Evolutionary conservation across 2,329 filamentous ascomycete genomes (phyloP), one percentile per base, ranked within the genome.

Genomic region (Berkeleyomyces basicola): DNA sequence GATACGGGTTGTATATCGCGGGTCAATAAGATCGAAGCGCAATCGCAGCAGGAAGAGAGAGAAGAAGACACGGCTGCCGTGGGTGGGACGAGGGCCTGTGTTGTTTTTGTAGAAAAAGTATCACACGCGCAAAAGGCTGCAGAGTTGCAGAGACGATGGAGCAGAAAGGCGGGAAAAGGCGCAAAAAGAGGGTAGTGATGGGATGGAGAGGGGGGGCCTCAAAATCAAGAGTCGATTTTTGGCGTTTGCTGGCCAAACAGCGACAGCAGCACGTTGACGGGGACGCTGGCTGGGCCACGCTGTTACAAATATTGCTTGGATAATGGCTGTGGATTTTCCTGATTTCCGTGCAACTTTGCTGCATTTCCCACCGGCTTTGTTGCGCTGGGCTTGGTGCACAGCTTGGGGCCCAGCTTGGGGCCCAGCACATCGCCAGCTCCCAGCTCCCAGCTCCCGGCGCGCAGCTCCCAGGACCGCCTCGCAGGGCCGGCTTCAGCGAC

Each of bases 1-100:
- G 23, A 23, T 23, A 23, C 23, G 23, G 23, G 23, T 23, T 49
- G 46, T 49, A 53, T 53, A 53, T 53, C 49, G 37, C 49, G 49
- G 37, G n/a, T 53, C 33, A 53, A 53, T 53, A 53, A 37, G 11
- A 37, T 53, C 14, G 33, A 53, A 14, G 23, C 7, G 49, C 49
- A 37, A 53, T 53, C 49, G 14, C 49, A 59, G n/a, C 7, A 37
- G 33, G n/a, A 37, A 59, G 14, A 42, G 40, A 36, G 16, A 33
- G 36, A 53, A 53, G 23, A 53, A 53, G 4, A 33, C 16, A 46
- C 39, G 33, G 16, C 23, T 33, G 33, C 14, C 36, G 37, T 33
- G 11, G 37, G 58, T 59, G 58, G 58, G 58, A 46, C 58, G 42
- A 44, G 58, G 58, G 58, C 58, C 43, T 59, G 33, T 46, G 58